Percentiles rank a stretch among this genome's conserved stretches.
These are phyloP conservation scores for Curvularia hawaiiensis DNA, from an alignment of 2,329 filamentous ascomycete genomes.

Conservation along the genomic window DNA sequence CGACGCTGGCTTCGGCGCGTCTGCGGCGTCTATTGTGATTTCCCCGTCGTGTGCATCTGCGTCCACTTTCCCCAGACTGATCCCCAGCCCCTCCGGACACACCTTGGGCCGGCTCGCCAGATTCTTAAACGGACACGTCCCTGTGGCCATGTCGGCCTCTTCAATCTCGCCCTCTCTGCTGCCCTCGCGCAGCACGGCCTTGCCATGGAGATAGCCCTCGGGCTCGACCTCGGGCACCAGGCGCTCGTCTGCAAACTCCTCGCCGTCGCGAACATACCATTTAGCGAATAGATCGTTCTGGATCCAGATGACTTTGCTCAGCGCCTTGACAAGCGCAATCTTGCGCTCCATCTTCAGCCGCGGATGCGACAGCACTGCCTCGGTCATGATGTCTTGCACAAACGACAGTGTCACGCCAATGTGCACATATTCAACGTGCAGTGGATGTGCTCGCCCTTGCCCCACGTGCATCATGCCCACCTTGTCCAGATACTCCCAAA, in stretches of 20 bases:
- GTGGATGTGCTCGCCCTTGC: conserved; percentile 70
- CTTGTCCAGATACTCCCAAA: conserved; percentile 85
- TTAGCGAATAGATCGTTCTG: conserved; percentile 87
- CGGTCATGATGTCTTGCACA: conserved; percentile 77
- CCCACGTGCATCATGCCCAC: conserved; percentile 87
- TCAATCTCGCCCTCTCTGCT: conserved; percentile 39
- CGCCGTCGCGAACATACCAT: conserved; percentile 75
- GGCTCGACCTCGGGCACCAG: conserved; percentile 46
- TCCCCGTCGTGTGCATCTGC: neutral
- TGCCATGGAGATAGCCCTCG: conserved; percentile 46
- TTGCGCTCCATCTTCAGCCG: conserved; percentile 70
- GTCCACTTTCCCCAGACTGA: conserved; percentile 13
- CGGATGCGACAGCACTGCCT: conserved; percentile 75
- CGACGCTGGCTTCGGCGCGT: conserved; percentile 16
- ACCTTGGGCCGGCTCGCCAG: conserved; percentile 20
- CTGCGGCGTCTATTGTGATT: conserved; percentile 17
- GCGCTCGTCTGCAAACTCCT: conserved; percentile 59
- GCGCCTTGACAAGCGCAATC: conserved; percentile 73
- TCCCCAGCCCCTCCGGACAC: conserved; percentile 13
- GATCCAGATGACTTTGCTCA: conserved; percentile 85
- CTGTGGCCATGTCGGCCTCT: conserved; percentile 26
- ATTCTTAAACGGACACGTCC: conserved; percentile 41
- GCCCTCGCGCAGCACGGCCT: conserved; percentile 38
- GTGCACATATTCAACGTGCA: conserved; percentile 82
- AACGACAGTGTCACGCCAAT: conserved; percentile 74